Conservation (phyloP, 805 yeast species). For the Yamadazyma akitaensis region DNA sequence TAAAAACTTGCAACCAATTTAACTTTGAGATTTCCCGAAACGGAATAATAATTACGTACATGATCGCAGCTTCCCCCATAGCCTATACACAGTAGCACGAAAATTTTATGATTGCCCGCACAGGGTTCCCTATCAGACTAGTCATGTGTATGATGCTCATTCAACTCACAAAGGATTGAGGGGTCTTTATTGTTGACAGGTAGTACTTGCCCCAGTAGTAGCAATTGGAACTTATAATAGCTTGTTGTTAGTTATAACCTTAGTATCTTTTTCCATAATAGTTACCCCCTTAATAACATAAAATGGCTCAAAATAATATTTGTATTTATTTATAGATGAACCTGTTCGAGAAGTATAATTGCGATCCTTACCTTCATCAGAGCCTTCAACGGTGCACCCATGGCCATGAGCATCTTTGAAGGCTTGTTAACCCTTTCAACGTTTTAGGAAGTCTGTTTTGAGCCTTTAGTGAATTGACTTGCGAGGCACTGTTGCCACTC, state of each 20-base stretch:
- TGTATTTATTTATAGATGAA: too few relatives aligned
- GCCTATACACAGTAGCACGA: slow-evolving; percentile 1
- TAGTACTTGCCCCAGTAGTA: too few relatives aligned
- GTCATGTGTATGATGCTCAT: not conserved
- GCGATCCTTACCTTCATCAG: not conserved
- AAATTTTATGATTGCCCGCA: not conserved
- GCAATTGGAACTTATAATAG: not conserved
- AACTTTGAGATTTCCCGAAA: slow-evolving; percentile 6
- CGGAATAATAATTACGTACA: slow-evolving; percentile 10
- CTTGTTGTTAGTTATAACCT: not conserved
- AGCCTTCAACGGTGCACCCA: not conserved
- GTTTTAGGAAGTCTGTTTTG: not conserved
- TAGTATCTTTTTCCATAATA: not conserved
- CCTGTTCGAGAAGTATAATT: not conserved
- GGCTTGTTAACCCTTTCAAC: not conserved
- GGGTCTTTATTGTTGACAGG: too few relatives aligned
- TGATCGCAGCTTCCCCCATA: not conserved
- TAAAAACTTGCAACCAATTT: slow-evolving; percentile 1
- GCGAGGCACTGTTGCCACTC: not conserved
- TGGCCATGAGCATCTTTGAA: not conserved
- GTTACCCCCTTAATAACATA: not conserved
- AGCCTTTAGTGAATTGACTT: not conserved
- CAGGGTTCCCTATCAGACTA: not conserved
- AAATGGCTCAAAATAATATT: not conserved
- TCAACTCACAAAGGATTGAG: too few relatives aligned